These are phyloP conservation scores for Artemisia argyi DNA, from an alignment of 129 eudicot genomes.

Conservation along the genomic window DNA sequence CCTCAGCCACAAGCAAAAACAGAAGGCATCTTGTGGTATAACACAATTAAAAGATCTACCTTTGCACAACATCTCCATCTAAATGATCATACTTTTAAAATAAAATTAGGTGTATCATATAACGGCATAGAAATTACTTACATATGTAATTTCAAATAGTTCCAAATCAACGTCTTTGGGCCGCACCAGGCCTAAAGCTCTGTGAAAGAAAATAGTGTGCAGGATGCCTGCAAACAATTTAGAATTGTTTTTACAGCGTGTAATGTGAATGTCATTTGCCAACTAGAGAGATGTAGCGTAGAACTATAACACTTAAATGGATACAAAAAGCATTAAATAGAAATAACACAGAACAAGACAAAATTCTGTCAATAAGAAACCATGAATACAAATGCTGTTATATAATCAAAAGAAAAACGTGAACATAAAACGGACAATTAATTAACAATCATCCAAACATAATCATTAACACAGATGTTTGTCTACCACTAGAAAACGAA, in stretches of 20 bases:
- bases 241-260: conserved; percentile 8
- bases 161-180: conserved; percentile 95
- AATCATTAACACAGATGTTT: not conserved
- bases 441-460: conserved; percentile 14
- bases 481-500: conserved; percentile 6
- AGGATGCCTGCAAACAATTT: conserved; percentile 71
- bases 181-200: conserved; percentile 94
- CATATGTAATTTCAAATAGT: conserved; percentile 92
- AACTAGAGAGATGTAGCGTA: not conserved
- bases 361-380: not conserved
- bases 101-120: not conserved
- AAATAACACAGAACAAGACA: conserved; percentile 11
- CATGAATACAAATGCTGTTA: not conserved
- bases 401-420: not conserved
- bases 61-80: not conserved
- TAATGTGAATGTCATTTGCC: conserved; percentile 5
- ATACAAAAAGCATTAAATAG: not conserved
- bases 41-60: not conserved
- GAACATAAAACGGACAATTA: not conserved
- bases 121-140: conserved; percentile 43
- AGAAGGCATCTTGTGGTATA: not conserved
- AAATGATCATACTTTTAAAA: conserved; percentile 10
- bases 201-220: conserved; percentile 91
- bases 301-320: conserved; percentile 10
- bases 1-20: not conserved